Evolutionary conservation across 2,329 filamentous ascomycete genomes (phyloP), one percentile per base, ranked within the genome.

Genomic region (Decorospora gaudefroyi): DNA sequence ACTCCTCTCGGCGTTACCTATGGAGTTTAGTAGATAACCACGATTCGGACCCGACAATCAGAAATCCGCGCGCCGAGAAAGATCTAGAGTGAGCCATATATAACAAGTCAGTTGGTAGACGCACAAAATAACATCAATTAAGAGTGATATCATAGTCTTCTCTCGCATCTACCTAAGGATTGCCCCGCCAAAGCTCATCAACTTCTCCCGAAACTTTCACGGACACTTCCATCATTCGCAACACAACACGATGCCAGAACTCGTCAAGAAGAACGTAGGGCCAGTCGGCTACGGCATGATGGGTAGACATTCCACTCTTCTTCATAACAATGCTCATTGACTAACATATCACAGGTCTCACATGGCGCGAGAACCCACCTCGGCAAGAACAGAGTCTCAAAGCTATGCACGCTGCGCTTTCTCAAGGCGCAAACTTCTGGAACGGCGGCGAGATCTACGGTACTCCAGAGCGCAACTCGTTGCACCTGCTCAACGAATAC

Each of bases 371-470:
- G 7, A 65, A 63, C 23, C 73, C 74, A 4, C 69, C 61, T 4
- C 44, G 64, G 2, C 48, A 62, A 30, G 57, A 61, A 23, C 59
- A 76, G 41, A 55, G 72, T 52, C 72, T 77, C 55, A 62, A 67
- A 40, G 71, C 74, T 2, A 76, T 78, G 74, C 72, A 69, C 36
- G 64, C 69, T 1, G 72, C 74, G 18, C 55, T 76, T 11, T 54
- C 65, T 2, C 43, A 55, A 10, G 75, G 75, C 19, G 65, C 73
- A n/a, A 74, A 73, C 54, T 71, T 72, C 50, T 78, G 75, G 75
- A 78, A 78, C 49, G 76, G 73, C 27, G 76, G 76, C 44, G 74
- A 76, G 49, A 46, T 78, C 41, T 78, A 78, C 56, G 76, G 76
- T 9, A 62, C 69, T 0, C 67, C 73, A 1, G 68, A 75, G 22